phyloP scores from a whole-genome alignment of 1,284 basidiomycete species.

The Thecaphora thlaspeos region DNA sequence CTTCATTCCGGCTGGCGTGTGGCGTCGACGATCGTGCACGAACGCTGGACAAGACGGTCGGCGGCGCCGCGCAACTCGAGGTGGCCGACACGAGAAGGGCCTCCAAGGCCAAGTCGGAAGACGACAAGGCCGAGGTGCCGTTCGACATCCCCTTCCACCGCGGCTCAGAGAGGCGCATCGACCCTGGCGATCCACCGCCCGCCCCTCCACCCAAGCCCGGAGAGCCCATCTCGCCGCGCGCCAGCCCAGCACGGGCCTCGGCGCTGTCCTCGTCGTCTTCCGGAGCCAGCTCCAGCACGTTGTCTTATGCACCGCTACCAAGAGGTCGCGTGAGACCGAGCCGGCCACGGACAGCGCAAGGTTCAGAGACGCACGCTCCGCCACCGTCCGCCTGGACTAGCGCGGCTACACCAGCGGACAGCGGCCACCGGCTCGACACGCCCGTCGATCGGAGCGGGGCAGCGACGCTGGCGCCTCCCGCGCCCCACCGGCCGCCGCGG shows the following conservation, averaged over 20 bases:
- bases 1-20: slow-evolving; percentile 19
- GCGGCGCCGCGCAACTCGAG: neutral
- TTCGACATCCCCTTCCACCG: slow-evolving; percentile 28
- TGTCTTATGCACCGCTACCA: slow-evolving; percentile 8
- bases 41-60: slow-evolving; percentile 9
- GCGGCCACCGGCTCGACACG: neutral
- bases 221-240: slow-evolving; percentile 27
- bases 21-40: slow-evolving; percentile 18
- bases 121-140: slow-evolving; percentile 3
- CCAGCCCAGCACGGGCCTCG: slow-evolving; percentile 8
- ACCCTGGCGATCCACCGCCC: neutral
- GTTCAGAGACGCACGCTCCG: slow-evolving; percentile 27
- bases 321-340: slow-evolving; percentile 1
- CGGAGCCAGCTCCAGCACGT: no score
- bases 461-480: neutral
- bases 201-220: slow-evolving; percentile 3
- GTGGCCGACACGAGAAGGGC: neutral
- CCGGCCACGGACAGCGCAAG: slow-evolving; percentile 39
- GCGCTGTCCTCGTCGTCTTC: slow-evolving; percentile 7
- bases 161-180: neutral
- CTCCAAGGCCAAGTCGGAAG: neutral
- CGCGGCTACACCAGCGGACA: neutral
- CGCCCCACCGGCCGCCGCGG: slow-evolving; percentile 17
- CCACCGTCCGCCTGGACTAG: slow-evolving; percentile 23
- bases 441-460: no score